Conservation (phyloP, 164 flowering plant species). For the Annona squamosa region DNA sequence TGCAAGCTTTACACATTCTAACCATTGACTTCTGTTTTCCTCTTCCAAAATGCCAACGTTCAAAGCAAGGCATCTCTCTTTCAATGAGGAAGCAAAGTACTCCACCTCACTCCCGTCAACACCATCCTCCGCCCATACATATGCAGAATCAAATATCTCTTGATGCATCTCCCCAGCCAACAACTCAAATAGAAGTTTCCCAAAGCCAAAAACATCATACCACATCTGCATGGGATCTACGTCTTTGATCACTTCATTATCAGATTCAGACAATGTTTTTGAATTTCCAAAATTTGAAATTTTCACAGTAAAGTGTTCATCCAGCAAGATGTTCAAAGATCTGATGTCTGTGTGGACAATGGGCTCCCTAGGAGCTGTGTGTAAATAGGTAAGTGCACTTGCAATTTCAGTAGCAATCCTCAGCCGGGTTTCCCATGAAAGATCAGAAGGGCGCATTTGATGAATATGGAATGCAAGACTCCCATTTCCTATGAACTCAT, state of each 20-base stretch:
- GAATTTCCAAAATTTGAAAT: constrained; percentile 4
- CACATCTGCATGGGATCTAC: not conserved
- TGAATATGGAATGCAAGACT: not conserved
- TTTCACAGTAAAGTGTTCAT: constrained; percentile 13
- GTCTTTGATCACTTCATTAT: not conserved
- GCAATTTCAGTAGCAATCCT: constrained; percentile 12
- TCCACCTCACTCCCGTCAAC: not conserved
- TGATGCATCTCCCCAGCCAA: constrained; percentile 6
- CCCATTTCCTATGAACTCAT: constrained; percentile 8
- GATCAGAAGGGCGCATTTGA: not conserved
- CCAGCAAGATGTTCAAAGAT: constrained; percentile 12
- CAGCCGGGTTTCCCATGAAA: constrained; percentile 13
- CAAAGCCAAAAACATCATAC: constrained; percentile 6
- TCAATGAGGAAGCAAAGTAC: not conserved
- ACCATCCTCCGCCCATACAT: not conserved
- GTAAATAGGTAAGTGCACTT: constrained; percentile 8
- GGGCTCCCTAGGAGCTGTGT: constrained; percentile 3
- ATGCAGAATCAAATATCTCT: not conserved
- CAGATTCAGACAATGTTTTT: not conserved
- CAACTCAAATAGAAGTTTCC: constrained; percentile 3
- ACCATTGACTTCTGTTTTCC: not conserved
- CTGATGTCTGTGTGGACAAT: constrained; percentile 8
- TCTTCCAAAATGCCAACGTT: constrained; percentile 2
- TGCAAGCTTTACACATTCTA: constrained; percentile 5
- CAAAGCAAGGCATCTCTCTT: not conserved